Evolutionary conservation across 2,329 filamentous ascomycete genomes (phyloP).

Genomic region (Aspergillus sp.): DNA sequence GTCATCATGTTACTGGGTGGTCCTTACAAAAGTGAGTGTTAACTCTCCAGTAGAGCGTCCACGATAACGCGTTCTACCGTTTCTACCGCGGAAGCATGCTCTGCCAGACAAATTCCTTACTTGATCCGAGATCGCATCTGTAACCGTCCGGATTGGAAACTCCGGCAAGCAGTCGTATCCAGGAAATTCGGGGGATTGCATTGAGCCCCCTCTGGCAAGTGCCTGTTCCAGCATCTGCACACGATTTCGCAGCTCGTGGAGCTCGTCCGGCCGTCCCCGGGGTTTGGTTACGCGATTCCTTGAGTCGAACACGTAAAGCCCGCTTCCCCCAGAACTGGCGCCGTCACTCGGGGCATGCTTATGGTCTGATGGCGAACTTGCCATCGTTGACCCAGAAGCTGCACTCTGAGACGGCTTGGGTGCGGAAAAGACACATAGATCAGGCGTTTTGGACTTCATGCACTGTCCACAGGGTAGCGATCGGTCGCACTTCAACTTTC

Average conservation of each 20-base stretch:
- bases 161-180: constrained; percentile 18
- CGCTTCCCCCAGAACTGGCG: constrained; percentile 18
- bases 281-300: constrained; percentile 29
- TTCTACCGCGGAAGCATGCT: constrained; percentile 33
- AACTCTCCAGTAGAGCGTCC: constrained; percentile 33
- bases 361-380: constrained; percentile 6
- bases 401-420: constrained; percentile 14
- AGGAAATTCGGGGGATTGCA: constrained; percentile 28
- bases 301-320: constrained; percentile 36
- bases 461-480: constrained; percentile 67
- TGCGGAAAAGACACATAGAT: constrained; percentile 54
- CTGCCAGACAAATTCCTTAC: constrained; percentile 27
- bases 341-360: constrained; percentile 9
- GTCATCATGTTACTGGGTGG: not conserved
- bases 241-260: constrained; percentile 30
- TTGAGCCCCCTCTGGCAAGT: constrained; percentile 19
- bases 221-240: constrained; percentile 29
- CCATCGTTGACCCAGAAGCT: not conserved
- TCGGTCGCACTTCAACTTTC: constrained; percentile 79
- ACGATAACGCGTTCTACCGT: constrained; percentile 28
- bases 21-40: constrained; percentile 32
- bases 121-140: constrained; percentile 25
- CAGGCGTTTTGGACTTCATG: constrained; percentile 50
- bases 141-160: constrained; percentile 6
- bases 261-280: constrained; percentile 23